Evolutionary conservation across 2,329 filamentous ascomycete species (phyloP).

Genomic region (Paraconiothyrium brasiliense): DNA sequence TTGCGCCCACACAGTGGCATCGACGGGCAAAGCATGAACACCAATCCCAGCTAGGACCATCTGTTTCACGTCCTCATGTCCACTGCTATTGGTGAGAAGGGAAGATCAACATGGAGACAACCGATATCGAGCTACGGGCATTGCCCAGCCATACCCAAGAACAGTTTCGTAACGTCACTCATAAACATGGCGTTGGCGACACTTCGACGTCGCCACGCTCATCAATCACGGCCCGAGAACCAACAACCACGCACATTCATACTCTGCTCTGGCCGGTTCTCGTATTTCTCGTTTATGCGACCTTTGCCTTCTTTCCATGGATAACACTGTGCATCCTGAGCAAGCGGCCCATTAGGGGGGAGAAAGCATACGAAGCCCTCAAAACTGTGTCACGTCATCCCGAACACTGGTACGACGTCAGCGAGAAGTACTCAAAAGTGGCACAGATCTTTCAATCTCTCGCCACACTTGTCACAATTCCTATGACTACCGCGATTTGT

Average conservation of each 20-base stretch:
- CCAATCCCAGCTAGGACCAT: neutral
- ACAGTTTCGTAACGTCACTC: neutral
- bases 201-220: slow-evolving; percentile 5
- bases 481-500: slow-evolving; percentile 23
- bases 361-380: neutral
- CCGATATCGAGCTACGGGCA: neutral
- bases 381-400: neutral
- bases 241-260: neutral
- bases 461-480: slow-evolving; percentile 22
- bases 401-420: slow-evolving; percentile 12
- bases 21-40: neutral
- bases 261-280: neutral
- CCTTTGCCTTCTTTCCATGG: slow-evolving; percentile 8
- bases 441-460: slow-evolving; percentile 19
- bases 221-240: slow-evolving; percentile 7
- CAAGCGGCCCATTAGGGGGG: slow-evolving; percentile 3
- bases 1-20: neutral
- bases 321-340: slow-evolving; percentile 3
- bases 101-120: neutral
- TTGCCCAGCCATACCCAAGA: neutral
- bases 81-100: neutral
- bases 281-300: slow-evolving; percentile 2
- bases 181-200: neutral
- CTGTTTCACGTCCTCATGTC: neutral
- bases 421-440: slow-evolving; percentile 18